Evolutionary conservation across 345 rosid species (phyloP).

Genomic region (Populus pruinosa): DNA sequence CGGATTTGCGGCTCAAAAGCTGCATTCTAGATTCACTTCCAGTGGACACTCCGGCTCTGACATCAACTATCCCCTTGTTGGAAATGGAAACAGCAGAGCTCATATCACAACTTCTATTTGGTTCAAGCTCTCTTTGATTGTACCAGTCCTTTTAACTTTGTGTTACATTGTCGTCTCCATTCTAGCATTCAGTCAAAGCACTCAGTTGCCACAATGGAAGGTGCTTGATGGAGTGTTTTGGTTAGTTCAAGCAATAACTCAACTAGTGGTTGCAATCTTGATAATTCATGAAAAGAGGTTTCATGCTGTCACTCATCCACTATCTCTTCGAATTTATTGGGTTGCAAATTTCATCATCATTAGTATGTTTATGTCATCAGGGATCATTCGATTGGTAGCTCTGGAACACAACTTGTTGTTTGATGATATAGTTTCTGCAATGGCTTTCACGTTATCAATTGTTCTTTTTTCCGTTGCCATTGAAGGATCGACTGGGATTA

Average conservation of each 20-base stretch:
- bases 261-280: constrained; percentile 53
- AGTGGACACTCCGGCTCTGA: constrained; percentile 26
- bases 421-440: constrained; percentile 56
- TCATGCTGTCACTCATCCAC: constrained; percentile 54
- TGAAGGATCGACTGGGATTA: constrained; percentile 70
- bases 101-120: constrained; percentile 31
- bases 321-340: constrained; percentile 66
- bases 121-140: constrained; percentile 56
- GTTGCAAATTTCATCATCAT: constrained; percentile 39
- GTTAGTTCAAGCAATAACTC: constrained; percentile 71
- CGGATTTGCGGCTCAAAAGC: constrained; percentile 45
- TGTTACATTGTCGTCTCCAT: constrained; percentile 46
- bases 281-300: constrained; percentile 70
- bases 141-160: constrained; percentile 42
- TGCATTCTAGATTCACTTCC: constrained; percentile 39
- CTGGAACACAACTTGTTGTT: constrained; percentile 31
- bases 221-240: constrained; percentile 52
- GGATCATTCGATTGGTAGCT: constrained; percentile 41
- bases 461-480: constrained; percentile 49
- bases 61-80: constrained; percentile 55
- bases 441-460: constrained; percentile 52
- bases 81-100: constrained; percentile 28
- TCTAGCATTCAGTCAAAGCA: constrained; percentile 38
- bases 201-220: constrained; percentile 34
- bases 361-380: constrained; percentile 52